Base-by-base conservation (phyloP, 164 flowering plant species). In the Nymphaea thermarum region DNA sequence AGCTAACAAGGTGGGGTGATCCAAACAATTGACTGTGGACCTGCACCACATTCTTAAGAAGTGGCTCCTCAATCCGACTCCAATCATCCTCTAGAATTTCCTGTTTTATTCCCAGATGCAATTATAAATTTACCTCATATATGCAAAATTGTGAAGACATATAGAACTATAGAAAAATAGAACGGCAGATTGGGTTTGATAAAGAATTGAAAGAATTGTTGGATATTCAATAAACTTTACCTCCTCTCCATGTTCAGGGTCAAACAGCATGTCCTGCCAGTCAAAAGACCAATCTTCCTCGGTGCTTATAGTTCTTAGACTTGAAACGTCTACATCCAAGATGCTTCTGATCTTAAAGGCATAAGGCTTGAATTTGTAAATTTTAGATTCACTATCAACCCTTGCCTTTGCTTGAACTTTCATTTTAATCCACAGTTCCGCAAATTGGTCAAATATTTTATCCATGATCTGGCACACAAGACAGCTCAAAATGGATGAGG, bases 21-120 rank as follows among this genome's bases (percentile, higher is more conserved):
- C 99, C 96, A 84, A 90, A 95, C 36, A 91, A 65, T 64, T 77
- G 80, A 73, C 73, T 79, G 74, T 95, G 93, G n/a, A 79, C 60
- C 42, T 75, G 62, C 65, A 91, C 84, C 71, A 88, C 64, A 41
- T 74, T 76, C 66, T 68, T 76, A 70, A 82, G 62, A 68, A 83
- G 67, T 17, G 84, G 69, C 6, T 88, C 96, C 65, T 82, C 78
- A 69, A 90, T 69, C 11, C 70, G 68, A 61, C 77, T 78, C 91
- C 90, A 88, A 44, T 81, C 84, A 42, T 82, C 85, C 72, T 78
- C 86, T 14, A 75, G 69, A 66, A 62, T 70, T 63, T 80, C 88
- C 65, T 45, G 60, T 63, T 78, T 83, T 64, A 80, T 73, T 12
- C 61, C 44, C 66, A 73, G 71, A 62, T 75, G 78, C 67, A 77